These are phyloP conservation scores for Hypoxylon crocopeplum DNA, from an alignment of 495 filamentous ascomycete species.

Conservation along the genomic window DNA sequence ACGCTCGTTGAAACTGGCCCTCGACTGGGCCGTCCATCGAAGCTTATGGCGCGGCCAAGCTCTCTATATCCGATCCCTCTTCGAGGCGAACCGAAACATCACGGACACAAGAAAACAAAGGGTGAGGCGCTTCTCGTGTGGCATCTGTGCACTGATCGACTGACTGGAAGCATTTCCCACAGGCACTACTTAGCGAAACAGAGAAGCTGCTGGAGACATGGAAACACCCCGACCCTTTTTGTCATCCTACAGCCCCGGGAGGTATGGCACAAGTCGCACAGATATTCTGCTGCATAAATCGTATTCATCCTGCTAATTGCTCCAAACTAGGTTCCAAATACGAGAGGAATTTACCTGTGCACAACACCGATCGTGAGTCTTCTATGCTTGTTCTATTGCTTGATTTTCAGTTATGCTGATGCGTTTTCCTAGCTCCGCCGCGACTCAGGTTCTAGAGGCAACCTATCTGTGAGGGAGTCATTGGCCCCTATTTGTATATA, in stretches of 20 bases:
- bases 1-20: slow-evolving; percentile 86
- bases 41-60: slow-evolving; percentile 93
- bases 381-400: not conserved
- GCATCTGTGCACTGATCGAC: not conserved
- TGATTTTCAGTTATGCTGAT: slow-evolving; percentile 15
- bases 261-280: slow-evolving; percentile 62
- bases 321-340: slow-evolving; percentile 83
- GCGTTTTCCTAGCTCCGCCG: slow-evolving; percentile 46
- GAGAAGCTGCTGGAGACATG: slow-evolving; percentile 88
- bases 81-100: slow-evolving; percentile 90
- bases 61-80: slow-evolving; percentile 91
- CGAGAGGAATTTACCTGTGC: slow-evolving; percentile 88
- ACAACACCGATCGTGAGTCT: slow-evolving; percentile 78
- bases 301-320: slow-evolving; percentile 22
- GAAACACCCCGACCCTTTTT: slow-evolving; percentile 97
- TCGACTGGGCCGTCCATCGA: slow-evolving; percentile 93
- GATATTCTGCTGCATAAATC: slow-evolving; percentile 19
- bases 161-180: not conserved
- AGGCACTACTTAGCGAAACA: slow-evolving; percentile 85
- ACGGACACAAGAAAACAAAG: slow-evolving; percentile 86
- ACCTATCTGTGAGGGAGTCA: slow-evolving; percentile 12
- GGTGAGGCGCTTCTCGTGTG: slow-evolving; percentile 55
- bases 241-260: slow-evolving; percentile 87
- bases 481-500: slow-evolving; percentile 43
- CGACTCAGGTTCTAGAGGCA: slow-evolving; percentile 52